Conservation (phyloP, 176 grass and related monocot species). For the Musa beccarii region DNA sequence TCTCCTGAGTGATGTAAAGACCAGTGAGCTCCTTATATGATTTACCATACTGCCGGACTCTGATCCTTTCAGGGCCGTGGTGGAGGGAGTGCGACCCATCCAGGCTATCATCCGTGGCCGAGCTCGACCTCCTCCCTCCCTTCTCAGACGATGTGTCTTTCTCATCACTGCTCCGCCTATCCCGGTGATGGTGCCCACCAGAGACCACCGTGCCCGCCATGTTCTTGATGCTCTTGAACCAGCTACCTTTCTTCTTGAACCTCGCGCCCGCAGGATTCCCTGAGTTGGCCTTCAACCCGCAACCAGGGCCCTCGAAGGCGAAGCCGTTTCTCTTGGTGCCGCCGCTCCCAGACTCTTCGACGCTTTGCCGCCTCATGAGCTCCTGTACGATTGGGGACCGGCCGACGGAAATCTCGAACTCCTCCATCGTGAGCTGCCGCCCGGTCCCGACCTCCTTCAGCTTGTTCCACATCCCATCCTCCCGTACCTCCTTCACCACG, state of each 20-base stretch:
- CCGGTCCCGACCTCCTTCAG: constrained; percentile 62
- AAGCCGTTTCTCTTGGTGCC: background rate
- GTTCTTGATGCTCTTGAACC: constrained; percentile 66
- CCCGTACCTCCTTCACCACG: constrained; percentile 66
- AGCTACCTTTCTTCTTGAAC: constrained; percentile 53
- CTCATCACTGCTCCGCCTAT: constrained; percentile 36
- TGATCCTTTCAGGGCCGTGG: constrained; percentile 49
- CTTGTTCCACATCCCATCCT: constrained; percentile 70
- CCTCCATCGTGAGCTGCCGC: constrained; percentile 74
- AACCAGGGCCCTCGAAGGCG: constrained; percentile 5
- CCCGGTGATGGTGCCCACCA: constrained; percentile 25
- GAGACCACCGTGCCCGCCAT: constrained; percentile 44
- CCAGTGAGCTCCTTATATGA: constrained; percentile 89
- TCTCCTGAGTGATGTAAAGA: constrained; percentile 77
- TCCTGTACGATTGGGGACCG: constrained; percentile 92
- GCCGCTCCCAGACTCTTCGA: constrained; percentile 15
- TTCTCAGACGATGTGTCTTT: constrained; percentile 47
- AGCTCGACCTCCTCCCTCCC: constrained; percentile 60
- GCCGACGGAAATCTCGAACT: constrained; percentile 85
- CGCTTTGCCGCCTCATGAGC: constrained; percentile 67
- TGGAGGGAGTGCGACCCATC: constrained; percentile 44
- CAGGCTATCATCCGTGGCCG: constrained; percentile 71
- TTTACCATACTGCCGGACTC: constrained; percentile 85
- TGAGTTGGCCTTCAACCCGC: constrained; percentile 21
- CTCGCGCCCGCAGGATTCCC: constrained; percentile 21